Conservation (phyloP, 2,329 filamentous ascomycete genomes). For the Penicillium frequentans region DNA sequence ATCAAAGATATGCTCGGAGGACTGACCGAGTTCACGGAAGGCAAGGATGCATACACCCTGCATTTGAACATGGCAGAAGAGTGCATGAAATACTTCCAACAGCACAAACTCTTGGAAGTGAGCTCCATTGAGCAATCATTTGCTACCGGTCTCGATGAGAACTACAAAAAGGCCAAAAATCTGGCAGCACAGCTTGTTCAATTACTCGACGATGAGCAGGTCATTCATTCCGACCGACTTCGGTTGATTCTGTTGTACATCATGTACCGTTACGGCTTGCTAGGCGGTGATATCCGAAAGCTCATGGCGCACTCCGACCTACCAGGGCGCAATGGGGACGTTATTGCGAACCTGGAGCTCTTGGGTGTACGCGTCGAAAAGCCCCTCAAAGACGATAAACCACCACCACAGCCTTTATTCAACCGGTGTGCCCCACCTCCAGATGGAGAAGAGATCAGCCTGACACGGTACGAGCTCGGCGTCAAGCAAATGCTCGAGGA, state of each 20-base stretch:
- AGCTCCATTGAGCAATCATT: conserved; percentile 87
- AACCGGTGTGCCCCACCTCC: conserved; percentile 59
- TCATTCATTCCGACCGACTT: conserved; percentile 71
- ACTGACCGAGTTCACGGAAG: conserved; percentile 88
- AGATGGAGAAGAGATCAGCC: conserved; percentile 72
- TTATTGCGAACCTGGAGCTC: conserved; percentile 73
- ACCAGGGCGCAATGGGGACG: conserved; percentile 69
- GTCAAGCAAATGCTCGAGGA: conserved; percentile 82
- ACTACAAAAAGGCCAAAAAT: conserved; percentile 87
- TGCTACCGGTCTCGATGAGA: conserved; percentile 89
- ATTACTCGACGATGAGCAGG: conserved; percentile 79
- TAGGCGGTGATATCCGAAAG: conserved; percentile 79
- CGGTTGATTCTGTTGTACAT: conserved; percentile 84
- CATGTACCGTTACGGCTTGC: conserved; percentile 80
- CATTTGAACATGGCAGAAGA: conserved; percentile 97
- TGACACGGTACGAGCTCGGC: conserved; percentile 83
- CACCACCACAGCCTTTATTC: conserved; percentile 68
- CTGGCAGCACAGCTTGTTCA: conserved; percentile 81
- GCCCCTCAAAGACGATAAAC: conserved; percentile 74
- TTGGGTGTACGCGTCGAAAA: conserved; percentile 74
- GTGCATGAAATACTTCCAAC: conserved; percentile 90
- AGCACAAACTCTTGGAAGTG: conserved; percentile 80
- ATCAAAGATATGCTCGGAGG: conserved; percentile 98
- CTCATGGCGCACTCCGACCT: conserved; percentile 81
- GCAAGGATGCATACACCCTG: conserved; percentile 91